A percentile compares a stretch with the other conserved stretches of the same genome.
Evolutionary conservation across 1,284 basidiomycete genomes (phyloP).

Genomic region (Vanrija sp.): DNA sequence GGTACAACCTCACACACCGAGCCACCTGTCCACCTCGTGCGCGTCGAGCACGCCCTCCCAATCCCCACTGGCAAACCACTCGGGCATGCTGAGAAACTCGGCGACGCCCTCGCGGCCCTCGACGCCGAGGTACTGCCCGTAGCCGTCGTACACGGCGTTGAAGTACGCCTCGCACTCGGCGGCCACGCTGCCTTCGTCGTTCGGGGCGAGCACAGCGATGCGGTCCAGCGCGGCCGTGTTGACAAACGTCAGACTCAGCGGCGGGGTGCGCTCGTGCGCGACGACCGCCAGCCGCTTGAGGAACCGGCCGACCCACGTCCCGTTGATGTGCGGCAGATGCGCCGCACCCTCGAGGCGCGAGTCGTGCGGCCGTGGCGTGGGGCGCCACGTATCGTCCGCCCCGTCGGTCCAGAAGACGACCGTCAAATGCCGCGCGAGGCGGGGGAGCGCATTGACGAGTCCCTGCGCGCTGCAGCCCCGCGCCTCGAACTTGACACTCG

Average conservation of each 20-base stretch:
- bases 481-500: conserved; percentile 12
- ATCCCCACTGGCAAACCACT: background rate
- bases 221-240: background rate
- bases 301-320: background rate
- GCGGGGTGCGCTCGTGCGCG: background rate
- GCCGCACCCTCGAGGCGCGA: background rate
- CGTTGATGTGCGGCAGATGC: background rate
- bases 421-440: background rate
- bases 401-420: conserved; percentile 2
- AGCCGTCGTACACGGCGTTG: background rate
- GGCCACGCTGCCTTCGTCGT: background rate
- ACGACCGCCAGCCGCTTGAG: background rate
- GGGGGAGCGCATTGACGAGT: background rate
- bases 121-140: too few species aligned
- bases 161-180: background rate
- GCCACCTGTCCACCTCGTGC: background rate
- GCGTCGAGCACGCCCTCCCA: background rate
- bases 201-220: background rate
- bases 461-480: background rate
- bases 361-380: conserved; percentile 1
- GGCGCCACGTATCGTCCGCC: background rate
- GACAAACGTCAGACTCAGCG: background rate
- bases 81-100: background rate
- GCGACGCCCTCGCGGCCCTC: background rate
- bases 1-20: too few species aligned